Percentiles rank a stretch among this genome's conserved stretches.
Conservation (phyloP, 2,329 filamentous ascomycete species). For the Pestalotiopsis sp. region DNA sequence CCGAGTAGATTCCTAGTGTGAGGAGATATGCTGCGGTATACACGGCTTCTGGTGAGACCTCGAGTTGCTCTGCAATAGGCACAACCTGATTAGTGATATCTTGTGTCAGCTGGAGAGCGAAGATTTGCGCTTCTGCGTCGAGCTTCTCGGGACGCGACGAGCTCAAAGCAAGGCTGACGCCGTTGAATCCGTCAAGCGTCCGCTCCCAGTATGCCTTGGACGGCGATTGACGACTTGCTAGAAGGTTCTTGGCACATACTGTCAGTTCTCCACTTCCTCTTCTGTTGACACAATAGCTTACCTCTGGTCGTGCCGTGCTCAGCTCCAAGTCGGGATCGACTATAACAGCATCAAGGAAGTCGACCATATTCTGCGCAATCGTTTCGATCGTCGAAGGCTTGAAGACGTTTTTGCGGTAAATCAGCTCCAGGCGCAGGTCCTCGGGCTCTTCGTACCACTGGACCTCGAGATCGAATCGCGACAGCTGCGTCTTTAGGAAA, state of each 20-base stretch:
- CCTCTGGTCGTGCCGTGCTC: neutral
- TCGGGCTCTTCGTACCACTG: neutral
- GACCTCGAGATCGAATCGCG: conserved; percentile 1
- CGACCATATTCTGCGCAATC: neutral
- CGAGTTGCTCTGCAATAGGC: neutral
- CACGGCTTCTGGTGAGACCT: neutral
- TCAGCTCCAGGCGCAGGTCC: neutral
- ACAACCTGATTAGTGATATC: neutral
- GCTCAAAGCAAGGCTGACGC: neutral
- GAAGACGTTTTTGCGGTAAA: neutral
- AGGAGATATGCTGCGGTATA: neutral
- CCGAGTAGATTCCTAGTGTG: neutral
- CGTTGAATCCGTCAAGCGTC: neutral
- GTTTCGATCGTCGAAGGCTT: neutral
- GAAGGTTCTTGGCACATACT: neutral
- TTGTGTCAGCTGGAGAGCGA: neutral
- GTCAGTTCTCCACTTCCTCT: neutral
- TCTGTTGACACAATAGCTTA: neutral
- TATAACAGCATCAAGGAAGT: neutral
- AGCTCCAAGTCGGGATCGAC: neutral
- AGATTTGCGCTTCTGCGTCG: neutral
- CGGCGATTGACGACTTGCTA: neutral
- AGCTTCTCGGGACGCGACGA: neutral
- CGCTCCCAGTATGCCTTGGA: neutral
- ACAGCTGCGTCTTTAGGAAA: neutral